These are phyloP conservation scores for Linaria vulgaris DNA, from an alignment of 257 asterid species.

Conservation along the genomic window DNA sequence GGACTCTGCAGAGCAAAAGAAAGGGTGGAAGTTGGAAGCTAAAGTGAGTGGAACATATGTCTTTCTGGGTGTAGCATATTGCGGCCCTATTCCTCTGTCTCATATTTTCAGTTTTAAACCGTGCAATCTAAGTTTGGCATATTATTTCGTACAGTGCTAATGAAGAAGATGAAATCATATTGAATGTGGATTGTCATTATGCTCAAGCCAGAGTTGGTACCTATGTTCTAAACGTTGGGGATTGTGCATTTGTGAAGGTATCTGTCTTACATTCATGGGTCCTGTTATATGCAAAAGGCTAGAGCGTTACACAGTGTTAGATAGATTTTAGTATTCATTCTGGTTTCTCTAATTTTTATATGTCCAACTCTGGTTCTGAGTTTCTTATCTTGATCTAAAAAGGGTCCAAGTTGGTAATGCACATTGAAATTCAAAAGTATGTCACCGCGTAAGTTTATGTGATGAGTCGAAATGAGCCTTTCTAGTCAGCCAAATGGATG, in stretches of 20 bases:
- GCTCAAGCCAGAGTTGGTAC: slow-evolving; percentile 67
- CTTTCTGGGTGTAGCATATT: slow-evolving; percentile 40
- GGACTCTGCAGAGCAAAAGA: slow-evolving; percentile 53
- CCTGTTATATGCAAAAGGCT: not conserved
- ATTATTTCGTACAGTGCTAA: slow-evolving; percentile 46
- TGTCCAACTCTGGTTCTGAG: not conserved
- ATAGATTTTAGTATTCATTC: not conserved
- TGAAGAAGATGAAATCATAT: slow-evolving; percentile 80
- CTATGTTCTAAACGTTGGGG: slow-evolving; percentile 58
- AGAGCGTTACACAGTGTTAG: not conserved
- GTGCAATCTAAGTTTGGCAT: slow-evolving; percentile 27
- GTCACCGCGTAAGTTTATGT: not conserved
- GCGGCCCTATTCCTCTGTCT: slow-evolving; percentile 30
- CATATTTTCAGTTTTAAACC: slow-evolving; percentile 10
- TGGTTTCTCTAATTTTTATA: too few relatives aligned
- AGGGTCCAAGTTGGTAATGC: too few relatives aligned
- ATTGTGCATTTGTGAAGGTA: slow-evolving; percentile 79
- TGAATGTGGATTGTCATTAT: slow-evolving; percentile 76
- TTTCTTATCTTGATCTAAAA: not conserved
- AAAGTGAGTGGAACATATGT: slow-evolving; percentile 69
- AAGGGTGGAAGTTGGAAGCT: slow-evolving; percentile 53
- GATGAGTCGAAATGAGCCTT: not conserved
- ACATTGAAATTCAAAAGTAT: too few relatives aligned
- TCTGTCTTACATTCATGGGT: slow-evolving; percentile 10
- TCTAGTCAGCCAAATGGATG: not conserved